Base-by-base conservation (phyloP, 1,284 basidiomycete species). In the Trichosporon sp. region DNA sequence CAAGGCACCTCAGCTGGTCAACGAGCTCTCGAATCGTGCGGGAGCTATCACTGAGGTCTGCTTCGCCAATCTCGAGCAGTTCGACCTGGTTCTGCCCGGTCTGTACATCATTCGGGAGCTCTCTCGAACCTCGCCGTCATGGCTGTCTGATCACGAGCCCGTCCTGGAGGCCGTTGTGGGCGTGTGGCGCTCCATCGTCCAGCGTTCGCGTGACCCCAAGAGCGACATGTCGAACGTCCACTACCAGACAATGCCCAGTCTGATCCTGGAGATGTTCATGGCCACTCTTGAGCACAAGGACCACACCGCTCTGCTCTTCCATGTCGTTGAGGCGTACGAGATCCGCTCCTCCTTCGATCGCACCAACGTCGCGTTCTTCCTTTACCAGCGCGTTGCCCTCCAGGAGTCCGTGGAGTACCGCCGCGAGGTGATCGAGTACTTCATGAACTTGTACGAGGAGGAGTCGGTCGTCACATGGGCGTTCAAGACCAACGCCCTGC, bases 291-390 rank as follows among this genome's bases (percentile, higher is more conserved):
- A 86, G 68, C 86, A 87, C 60, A 83, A 89, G 71, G 86, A 87
- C 40, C 88, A 91, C 54, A 86, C 95, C 60, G 92, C 97, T 72
- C 82, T 97, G 2, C 83, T 98, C 37, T 94, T 97, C 76, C 92
- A 96, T 63, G 83, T 98, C 44, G 87, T 92, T 58, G 87, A 89
- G 34, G 83, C 94, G 44, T 97, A 90, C 81, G 88, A 89, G 32
- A 88, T 90, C 69, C 86, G 88, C 65, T 84, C 90, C 13, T 88
- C 91, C 3, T 87, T 95, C 75, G 94, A 99, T 74, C 83, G 92
- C 44, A 87, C 91, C 29, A 85, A 84, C 58, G 83, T 91, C n/a
- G 88, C 90, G 0, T 88, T 89, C 66, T 98, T 98, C 83, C 85
- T 99, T 19, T 95, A 95, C 76, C 83, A 86, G 32, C 90, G 92